Conservation (phyloP, 2,329 filamentous ascomycete genomes). For the Botrytis aclada region DNA sequence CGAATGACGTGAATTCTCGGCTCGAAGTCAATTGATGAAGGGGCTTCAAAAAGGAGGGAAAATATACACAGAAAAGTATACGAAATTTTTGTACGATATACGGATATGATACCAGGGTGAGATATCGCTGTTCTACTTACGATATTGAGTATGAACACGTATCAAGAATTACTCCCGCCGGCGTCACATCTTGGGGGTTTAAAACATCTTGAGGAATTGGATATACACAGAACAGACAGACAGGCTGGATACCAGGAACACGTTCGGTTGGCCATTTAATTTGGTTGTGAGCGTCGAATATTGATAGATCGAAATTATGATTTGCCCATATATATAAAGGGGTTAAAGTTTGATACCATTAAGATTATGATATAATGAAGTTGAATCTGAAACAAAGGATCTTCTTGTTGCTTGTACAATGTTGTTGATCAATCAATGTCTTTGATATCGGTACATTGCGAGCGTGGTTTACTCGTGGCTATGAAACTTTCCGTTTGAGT, state of each 20-base stretch:
- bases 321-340: not conserved
- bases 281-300: not conserved
- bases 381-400: not conserved
- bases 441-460: too few relatives aligned
- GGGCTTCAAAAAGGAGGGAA: not conserved
- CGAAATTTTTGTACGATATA: not conserved
- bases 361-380: not conserved
- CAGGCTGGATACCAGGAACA: not conserved
- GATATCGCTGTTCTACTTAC: not conserved
- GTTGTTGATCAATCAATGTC: not conserved
- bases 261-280: not conserved
- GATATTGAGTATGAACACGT: not conserved
- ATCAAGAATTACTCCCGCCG: not conserved
- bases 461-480: not conserved
- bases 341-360: too few relatives aligned
- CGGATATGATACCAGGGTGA: constrained; percentile 8
- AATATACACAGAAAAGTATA: not conserved
- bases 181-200: not conserved
- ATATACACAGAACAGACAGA: not conserved
- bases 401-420: not conserved
- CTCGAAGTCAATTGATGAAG: not conserved
- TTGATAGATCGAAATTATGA: not conserved
- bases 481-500: not conserved
- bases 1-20: not conserved
- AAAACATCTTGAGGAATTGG: not conserved